Base-by-base conservation (phyloP, 1,139 yeast species). In the Meyerozyma athensensis region DNA sequence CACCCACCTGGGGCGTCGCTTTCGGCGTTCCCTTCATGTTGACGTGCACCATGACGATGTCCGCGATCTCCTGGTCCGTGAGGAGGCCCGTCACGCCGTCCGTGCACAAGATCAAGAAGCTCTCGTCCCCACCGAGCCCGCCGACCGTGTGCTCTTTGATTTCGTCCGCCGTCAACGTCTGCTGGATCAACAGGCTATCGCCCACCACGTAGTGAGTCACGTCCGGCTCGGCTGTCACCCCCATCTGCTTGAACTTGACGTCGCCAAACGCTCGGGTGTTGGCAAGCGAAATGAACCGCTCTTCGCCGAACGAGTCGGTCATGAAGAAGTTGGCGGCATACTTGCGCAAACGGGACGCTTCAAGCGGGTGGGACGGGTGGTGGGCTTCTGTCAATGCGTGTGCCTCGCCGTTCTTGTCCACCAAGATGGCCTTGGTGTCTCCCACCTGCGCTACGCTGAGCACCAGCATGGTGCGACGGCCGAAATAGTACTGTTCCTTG, bases 221-320 rank as follows among this genome's bases (percentile, higher is more conserved):
- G 44, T 92, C 97, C 0, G 98, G 98, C 61, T 92, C 98, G 3
- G 97, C 89, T 1, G 89, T 73, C 3, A 92, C 81, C 0, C 98
- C 98, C 56, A 79, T 76, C 23, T 81, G 72, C 57, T 92, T 92
- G 41, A 80, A 95, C 26, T 72, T 67, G 14, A 81, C 55, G 59
- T 92, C 98, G 26, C 98, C 98, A 69, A 92, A 92, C 2, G 97
- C 74, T 44, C 98, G 71, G 1, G 98, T 92, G 54, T 92, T 92
- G 31, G 97, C 96, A 51, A 81, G 80, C 43, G 83, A 77, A 34
- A 87, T 75, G 52, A 83, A 90, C 43, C 98, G 59, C 52, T 85
- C 87, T 53, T 89, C 96, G 3, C 98, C 98, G 64, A 90, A 92
- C 6, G 97, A 84, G 55, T 92, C 97, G 4, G 87, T 81, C 80